Conservation (phyloP, 805 yeast genomes). For the Candida pseudofarinosa region DNA sequence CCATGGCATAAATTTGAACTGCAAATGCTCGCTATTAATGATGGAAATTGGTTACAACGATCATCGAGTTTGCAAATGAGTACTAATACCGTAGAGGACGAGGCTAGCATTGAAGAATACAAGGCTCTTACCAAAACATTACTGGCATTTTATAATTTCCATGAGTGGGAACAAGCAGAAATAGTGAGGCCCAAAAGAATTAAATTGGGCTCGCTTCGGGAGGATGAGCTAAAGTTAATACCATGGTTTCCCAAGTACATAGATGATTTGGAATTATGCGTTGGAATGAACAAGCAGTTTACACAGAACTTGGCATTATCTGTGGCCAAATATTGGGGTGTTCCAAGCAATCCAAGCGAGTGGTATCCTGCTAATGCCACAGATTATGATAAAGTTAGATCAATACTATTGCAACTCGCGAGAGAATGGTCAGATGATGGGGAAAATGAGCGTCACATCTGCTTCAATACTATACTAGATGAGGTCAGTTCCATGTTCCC, state of each 20-base stretch:
- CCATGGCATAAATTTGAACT: no score
- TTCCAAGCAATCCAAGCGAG: constrained; percentile 24
- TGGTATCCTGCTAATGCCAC: constrained; percentile 41
- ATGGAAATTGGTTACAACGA: no score
- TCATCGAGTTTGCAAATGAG: neutral
- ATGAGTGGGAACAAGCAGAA: constrained; percentile 29
- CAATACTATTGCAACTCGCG: constrained; percentile 51
- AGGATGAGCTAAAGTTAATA: constrained; percentile 38
- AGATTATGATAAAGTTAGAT: constrained; percentile 56
- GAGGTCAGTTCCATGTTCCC: constrained; percentile 36
- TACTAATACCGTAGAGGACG: neutral
- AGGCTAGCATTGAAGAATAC: constrained; percentile 25
- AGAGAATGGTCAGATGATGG: constrained; percentile 66
- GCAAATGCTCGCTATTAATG: no score
- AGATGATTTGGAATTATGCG: constrained; percentile 36
- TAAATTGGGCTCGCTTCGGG: constrained; percentile 26
- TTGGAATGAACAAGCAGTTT: constrained; percentile 43
- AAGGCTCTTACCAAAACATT: constrained; percentile 34
- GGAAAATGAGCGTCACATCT: constrained; percentile 35
- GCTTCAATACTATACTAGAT: constrained; percentile 36
- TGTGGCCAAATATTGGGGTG: constrained; percentile 52
- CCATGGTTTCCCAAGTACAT: constrained; percentile 50
- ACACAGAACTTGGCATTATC: constrained; percentile 37
- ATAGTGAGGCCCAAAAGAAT: constrained; percentile 28
- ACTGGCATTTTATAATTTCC: constrained; percentile 30